Percentiles rank a stretch among this genome's conserved stretches.
Conservation (phyloP, 805 yeast genomes). For the Middelhovenomyces tepae region DNA sequence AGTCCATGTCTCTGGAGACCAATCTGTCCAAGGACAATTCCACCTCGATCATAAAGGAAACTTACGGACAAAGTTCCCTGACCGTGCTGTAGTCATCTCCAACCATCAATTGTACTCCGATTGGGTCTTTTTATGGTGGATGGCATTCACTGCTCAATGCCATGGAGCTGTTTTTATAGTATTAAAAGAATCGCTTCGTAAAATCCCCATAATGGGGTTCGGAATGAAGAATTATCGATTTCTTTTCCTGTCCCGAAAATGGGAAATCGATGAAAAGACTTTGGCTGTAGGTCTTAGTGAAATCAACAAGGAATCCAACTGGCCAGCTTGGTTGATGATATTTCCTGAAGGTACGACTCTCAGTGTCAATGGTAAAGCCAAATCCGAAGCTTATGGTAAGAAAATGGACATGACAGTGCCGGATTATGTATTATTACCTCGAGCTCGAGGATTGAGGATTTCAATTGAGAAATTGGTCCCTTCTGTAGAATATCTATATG, state of each 20-base stretch:
- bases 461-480: slow-evolving; percentile 44
- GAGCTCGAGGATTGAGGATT: slow-evolving; percentile 69
- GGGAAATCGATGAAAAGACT: slow-evolving; percentile 64
- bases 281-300: slow-evolving; percentile 47
- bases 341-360: slow-evolving; percentile 95
- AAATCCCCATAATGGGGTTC: slow-evolving; percentile 68
- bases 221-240: slow-evolving; percentile 79
- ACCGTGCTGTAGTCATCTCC: slow-evolving; percentile 59
- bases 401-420: slow-evolving; percentile 36
- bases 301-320: slow-evolving; percentile 38
- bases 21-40: slow-evolving; percentile 20
- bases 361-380: slow-evolving; percentile 52
- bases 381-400: slow-evolving; percentile 49
- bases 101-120: slow-evolving; percentile 93
- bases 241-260: slow-evolving; percentile 72
- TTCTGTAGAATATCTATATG: slow-evolving; percentile 49
- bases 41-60: slow-evolving; percentile 15
- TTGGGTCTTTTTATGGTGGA: slow-evolving; percentile 89
- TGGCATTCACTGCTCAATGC: slow-evolving; percentile 57
- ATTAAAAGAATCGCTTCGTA: slow-evolving; percentile 63
- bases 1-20: slow-evolving; percentile 23
- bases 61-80: slow-evolving; percentile 29
- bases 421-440: slow-evolving; percentile 68
- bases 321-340: slow-evolving; percentile 63
- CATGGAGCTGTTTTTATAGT: slow-evolving; percentile 63